Evolutionary conservation across 2,329 filamentous ascomycete species (phyloP), one percentile per base, ranked within the genome.

Genomic region (Domatiomyces catenatus): DNA sequence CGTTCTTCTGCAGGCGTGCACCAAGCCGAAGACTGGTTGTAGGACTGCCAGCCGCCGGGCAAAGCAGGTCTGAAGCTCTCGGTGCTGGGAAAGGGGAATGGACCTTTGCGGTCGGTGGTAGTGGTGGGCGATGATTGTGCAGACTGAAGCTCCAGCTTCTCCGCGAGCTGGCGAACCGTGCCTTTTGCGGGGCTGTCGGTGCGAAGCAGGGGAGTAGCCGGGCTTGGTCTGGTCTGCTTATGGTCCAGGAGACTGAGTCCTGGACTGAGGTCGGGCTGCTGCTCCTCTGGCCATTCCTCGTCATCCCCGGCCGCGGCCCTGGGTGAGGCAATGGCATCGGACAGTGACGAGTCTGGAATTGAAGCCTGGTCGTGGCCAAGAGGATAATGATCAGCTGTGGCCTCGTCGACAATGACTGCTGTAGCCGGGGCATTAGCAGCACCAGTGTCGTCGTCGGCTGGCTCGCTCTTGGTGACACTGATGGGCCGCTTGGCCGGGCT

Each of bases 401-500:
- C 5, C 10, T 15, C 32, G 8, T 5, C 10, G 32, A 39, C 32
- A 39, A 39, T 28, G 19, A 8, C 28, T 49, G 64, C 61, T 22
- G 62, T 57, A 26, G 17, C 17, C 36, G 36, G 17, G 46, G 3
- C 19, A 45, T 18, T 15, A 17, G 19, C 43, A 45, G 43, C 19
- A 19, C 3, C 43, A 10, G 19, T 45, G 20, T 19, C 8, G 45
- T 19, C 8, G 45, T 47, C 45, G 8, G 15, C 32, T 39, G 18
- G 67, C 61, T 52, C 66, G 67, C 39, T 66, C 61, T 4, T 67
- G 62, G 12, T 66, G 44, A 71, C 71, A 32, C 82, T 60, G 19
- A 70, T 67, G 3, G 79, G 77, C 28, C 71, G 75, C 46, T 75
- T 74, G n/a, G 77, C 79, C 28, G 79, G 79, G 51, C 77, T 81